A percentile compares a stretch with the other conserved stretches of the same genome.
phyloP scores from a whole-genome alignment of 257 asterid genomes.

The Nicotiana knightiana region DNA sequence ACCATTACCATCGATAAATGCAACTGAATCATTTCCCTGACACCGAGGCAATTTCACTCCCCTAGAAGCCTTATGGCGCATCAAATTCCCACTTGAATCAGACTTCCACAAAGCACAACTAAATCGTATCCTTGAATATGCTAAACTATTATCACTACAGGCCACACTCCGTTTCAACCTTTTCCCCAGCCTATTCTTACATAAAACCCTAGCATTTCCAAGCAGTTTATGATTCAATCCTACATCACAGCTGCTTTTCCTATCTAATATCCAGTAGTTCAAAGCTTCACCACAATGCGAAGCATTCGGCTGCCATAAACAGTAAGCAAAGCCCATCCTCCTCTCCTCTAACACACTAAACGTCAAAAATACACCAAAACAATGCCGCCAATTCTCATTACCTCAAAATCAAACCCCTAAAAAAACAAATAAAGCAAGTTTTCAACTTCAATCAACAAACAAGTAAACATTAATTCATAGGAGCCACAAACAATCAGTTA shows the following conservation, averaged over 20 bases:
- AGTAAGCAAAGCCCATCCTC: constrained; percentile 12
- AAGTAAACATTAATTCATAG: not conserved
- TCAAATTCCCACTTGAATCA: constrained; percentile 15
- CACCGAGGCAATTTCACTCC: constrained; percentile 33
- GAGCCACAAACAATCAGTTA: not conserved
- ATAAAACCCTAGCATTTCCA: constrained; percentile 2
- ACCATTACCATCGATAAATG: constrained; percentile 55
- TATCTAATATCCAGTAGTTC: not conserved
- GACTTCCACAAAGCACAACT: constrained; percentile 10
- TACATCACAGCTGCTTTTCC: not conserved
- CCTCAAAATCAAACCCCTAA: constrained; percentile 1
- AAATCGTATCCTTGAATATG: constrained; percentile 8
- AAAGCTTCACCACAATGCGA: constrained; percentile 4
- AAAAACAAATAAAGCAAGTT: not conserved
- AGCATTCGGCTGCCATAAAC: constrained; percentile 11
- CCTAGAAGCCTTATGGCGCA: constrained; percentile 8
- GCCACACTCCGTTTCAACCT: constrained; percentile 3
- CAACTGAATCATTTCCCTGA: constrained; percentile 86
- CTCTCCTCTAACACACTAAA: not conserved
- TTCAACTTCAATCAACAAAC: not conserved
- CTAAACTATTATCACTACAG: not conserved
- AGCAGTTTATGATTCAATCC: constrained; percentile 4
- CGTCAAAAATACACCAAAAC: constrained; percentile 2
- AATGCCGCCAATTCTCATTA: constrained; percentile 1
- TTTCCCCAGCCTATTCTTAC: not conserved